Percentiles rank a stretch among this genome's conserved stretches.
Conservation (phyloP, 768 basidiomycete species). For the Collybia sordida region DNA sequence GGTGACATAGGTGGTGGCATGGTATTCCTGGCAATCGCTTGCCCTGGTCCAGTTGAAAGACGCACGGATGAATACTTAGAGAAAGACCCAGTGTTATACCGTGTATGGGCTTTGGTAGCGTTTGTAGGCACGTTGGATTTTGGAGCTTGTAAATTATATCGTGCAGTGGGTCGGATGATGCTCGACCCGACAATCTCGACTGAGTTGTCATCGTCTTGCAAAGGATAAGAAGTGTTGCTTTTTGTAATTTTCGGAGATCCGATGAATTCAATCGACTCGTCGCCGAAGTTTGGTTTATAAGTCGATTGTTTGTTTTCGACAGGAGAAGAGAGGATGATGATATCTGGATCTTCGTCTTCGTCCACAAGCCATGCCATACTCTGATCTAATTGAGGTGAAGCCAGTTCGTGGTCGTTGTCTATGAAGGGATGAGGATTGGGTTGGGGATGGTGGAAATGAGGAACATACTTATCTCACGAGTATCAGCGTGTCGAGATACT, state of each 20-base stretch:
- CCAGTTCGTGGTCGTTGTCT: no score
- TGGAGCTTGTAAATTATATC: constrained; percentile 1
- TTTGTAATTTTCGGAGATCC: neutral
- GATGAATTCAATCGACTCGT: constrained; percentile 23
- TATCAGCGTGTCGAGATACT: constrained; percentile 6
- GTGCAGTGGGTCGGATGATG: neutral
- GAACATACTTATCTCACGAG: neutral
- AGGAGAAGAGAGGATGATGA: constrained; percentile 55
- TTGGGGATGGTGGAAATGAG: neutral
- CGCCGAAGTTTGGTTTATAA: neutral
- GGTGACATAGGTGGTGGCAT: constrained; percentile 31
- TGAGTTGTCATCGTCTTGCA: constrained; percentile 17
- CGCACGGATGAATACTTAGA: constrained; percentile 10
- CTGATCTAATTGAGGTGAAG: constrained; percentile 18
- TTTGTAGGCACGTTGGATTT: constrained; percentile 20
- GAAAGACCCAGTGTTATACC: constrained; percentile 5
- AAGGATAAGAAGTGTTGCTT: neutral
- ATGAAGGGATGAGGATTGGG: no score
- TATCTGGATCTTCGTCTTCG: constrained; percentile 57
- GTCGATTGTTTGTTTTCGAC: constrained; percentile 5
- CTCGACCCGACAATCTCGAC: constrained; percentile 17
- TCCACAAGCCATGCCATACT: constrained; percentile 68
- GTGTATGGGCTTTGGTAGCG: neutral
- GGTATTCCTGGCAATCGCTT: neutral
- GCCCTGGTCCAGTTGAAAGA: constrained; percentile 12